Evolutionary conservation across 495 filamentous ascomycete genomes (phyloP).

Genomic region (Acidiella bohemica): DNA sequence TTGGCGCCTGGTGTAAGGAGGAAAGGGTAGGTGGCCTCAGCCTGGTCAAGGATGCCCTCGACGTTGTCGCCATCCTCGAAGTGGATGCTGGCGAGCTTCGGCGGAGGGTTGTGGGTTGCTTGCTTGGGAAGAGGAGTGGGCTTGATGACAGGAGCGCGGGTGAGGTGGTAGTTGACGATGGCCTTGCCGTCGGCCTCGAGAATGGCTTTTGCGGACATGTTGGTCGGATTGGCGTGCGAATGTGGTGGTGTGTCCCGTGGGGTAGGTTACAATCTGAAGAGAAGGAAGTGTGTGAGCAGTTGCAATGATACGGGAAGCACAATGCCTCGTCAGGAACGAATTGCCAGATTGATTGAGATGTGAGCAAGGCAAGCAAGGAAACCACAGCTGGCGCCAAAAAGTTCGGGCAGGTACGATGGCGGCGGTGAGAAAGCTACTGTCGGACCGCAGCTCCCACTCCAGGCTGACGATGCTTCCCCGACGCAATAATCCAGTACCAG

Average conservation of each 20-base stretch:
- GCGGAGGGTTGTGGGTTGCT: conserved; percentile 78
- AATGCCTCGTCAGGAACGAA: no score
- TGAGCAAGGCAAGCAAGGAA: no score
- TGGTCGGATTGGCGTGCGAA: conserved; percentile 25
- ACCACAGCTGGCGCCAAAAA: no score
- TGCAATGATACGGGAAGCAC: no score
- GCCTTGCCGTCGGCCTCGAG: conserved; percentile 99
- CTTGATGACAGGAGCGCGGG: conserved; percentile 93
- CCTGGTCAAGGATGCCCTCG: conserved; percentile 80
- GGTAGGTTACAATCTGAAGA: conserved; percentile 9
- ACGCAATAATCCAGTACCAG: no score
- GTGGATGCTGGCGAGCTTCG: conserved; percentile 80
- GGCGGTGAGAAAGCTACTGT: no score
- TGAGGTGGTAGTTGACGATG: conserved; percentile 99
- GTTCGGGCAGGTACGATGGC: no score
- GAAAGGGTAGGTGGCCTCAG: conserved; percentile 92
- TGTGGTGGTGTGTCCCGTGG: no score
- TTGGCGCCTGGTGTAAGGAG: conserved; percentile 65
- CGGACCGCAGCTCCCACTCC: no score
- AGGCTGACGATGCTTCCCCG: no score
- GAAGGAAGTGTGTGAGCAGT: conserved; percentile 4
- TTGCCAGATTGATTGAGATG: no score
- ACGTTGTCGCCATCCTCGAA: conserved; percentile 81
- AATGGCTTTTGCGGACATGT: conserved; percentile 97
- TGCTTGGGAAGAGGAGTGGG: conserved; percentile 79